Base-by-base conservation (phyloP, 345 rosid genomes). In the Sisymbrium altissimum region DNA sequence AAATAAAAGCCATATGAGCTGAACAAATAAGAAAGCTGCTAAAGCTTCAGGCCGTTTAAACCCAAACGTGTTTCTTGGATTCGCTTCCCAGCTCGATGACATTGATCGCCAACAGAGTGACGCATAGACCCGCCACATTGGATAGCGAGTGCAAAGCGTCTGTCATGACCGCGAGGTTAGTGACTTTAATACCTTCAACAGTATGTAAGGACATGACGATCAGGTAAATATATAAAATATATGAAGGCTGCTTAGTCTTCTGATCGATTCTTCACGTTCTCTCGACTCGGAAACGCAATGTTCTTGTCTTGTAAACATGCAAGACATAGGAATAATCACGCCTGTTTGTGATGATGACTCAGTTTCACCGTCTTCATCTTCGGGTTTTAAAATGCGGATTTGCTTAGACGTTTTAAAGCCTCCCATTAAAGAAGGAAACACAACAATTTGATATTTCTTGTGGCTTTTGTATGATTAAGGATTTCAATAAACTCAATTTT, bases 61-160 rank as follows among this genome's bases (percentile, higher is more conserved):
- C 64, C 97, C 97, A 5, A 85, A 93, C 0, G 98, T 83, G 67
- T 83, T 85, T 56, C 69, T 70, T 0, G 82, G 50, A 23, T 91
- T 90, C 15, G 97, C 84, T 65, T 84, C 79, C 98, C 97, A 89
- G 54, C 91, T 87, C 3, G 97, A 90, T 13, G 88, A 89, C 86
- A n/a, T 90, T 82, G 36, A 89, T 83, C 0, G 93, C 76, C 11
- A 90, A 80, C 58, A 93, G 85, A 32, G 98, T 83, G 54, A 93
- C 80, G 29, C 78, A 75, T 27, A 89, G 78, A 61, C 96, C 97
- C 11, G 83, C 87, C 12, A 90, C 79, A 75, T 93, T 93, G 0
- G 86, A 79, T 9, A 88, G 78, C 84, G 88, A 75, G 81, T 88
- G 98, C 0, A 85, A 92, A 50, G 97, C 96, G 76, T 93, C n/a